Evolutionary conservation across 1,139 yeast species (phyloP).

Genomic region (Debaryomyces sp.): DNA sequence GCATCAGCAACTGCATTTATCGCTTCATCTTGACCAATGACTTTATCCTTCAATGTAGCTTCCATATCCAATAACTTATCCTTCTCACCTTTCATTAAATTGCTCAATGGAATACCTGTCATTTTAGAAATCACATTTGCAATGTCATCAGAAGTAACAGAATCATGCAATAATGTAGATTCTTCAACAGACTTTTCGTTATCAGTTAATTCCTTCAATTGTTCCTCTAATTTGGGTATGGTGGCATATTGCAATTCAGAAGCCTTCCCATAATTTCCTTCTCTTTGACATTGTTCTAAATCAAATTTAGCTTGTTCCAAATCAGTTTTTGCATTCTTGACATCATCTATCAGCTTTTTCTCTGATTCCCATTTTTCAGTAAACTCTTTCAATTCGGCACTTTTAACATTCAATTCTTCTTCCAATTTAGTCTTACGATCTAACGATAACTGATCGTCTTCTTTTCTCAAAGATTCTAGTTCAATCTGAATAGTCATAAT

Average conservation of each 20-base stretch:
- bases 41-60: constrained; percentile 68
- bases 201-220: constrained; percentile 51
- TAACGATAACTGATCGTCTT: constrained; percentile 79
- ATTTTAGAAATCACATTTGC: constrained; percentile 88
- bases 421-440: constrained; percentile 73
- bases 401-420: constrained; percentile 62
- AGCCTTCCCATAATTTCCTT: constrained; percentile 84
- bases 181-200: constrained; percentile 31
- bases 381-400: constrained; percentile 65
- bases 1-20: constrained; percentile 89
- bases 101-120: constrained; percentile 96
- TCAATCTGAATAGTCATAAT: constrained; percentile 96
- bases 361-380: constrained; percentile 89
- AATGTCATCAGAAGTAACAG: constrained; percentile 93
- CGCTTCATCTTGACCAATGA: constrained; percentile 96
- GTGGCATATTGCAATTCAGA: constrained; percentile 85
- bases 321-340: constrained; percentile 77
- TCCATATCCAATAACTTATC: constrained; percentile 91
- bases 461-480: constrained; percentile 88
- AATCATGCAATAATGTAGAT: constrained; percentile 70
- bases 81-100: constrained; percentile 90
- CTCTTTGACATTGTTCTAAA: constrained; percentile 79
- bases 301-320: constrained; percentile 84
- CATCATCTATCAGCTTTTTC: constrained; percentile 68
- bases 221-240: constrained; percentile 76